Evolutionary conservation across 2,329 filamentous ascomycete genomes (phyloP).

Genomic region (Teratosphaeriaceae sp.): DNA sequence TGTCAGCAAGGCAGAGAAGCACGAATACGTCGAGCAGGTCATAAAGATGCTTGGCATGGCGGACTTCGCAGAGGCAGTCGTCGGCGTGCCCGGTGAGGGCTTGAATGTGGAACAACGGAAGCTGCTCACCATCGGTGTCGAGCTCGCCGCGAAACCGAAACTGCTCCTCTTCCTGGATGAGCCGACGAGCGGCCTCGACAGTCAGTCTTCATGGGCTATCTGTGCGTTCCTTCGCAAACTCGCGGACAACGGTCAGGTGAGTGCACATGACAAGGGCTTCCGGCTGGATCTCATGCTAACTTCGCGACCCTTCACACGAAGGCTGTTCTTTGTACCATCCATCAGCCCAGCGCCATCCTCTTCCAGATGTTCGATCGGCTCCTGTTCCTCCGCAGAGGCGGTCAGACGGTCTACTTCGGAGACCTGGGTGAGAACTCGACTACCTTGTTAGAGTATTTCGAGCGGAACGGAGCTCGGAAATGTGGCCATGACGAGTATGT

Average conservation of each 20-base stretch:
- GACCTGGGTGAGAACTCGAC: conserved; percentile 37
- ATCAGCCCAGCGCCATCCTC: conserved; percentile 40
- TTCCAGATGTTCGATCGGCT: conserved; percentile 42
- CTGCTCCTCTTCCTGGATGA: conserved; percentile 76
- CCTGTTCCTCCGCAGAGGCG: conserved; percentile 38
- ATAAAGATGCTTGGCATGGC: conserved; percentile 60
- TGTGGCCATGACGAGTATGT: conserved; percentile 47
- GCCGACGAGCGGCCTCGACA: conserved; percentile 78
- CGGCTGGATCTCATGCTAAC: too few species aligned
- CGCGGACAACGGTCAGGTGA: conserved; percentile 30
- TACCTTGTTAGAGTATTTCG: conserved; percentile 48
- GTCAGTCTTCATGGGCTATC: conserved; percentile 60
- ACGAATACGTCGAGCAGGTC: conserved; percentile 56
- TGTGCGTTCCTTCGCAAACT: conserved; percentile 57
- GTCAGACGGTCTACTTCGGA: conserved; percentile 44
- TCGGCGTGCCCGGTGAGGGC: conserved; percentile 48
- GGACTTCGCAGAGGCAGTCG: conserved; percentile 54
- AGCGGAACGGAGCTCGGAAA: conserved; percentile 53
- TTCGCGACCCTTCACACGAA: too few species aligned
- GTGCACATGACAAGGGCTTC: not conserved
- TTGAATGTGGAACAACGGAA: conserved; percentile 58
- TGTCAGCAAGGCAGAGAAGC: conserved; percentile 52
- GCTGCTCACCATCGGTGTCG: conserved; percentile 51
- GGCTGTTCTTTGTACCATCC: conserved; percentile 42
- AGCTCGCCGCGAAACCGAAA: conserved; percentile 42